Evolutionary conservation across 495 filamentous ascomycete species (phyloP).

Genomic region (Copromyces sp.): DNA sequence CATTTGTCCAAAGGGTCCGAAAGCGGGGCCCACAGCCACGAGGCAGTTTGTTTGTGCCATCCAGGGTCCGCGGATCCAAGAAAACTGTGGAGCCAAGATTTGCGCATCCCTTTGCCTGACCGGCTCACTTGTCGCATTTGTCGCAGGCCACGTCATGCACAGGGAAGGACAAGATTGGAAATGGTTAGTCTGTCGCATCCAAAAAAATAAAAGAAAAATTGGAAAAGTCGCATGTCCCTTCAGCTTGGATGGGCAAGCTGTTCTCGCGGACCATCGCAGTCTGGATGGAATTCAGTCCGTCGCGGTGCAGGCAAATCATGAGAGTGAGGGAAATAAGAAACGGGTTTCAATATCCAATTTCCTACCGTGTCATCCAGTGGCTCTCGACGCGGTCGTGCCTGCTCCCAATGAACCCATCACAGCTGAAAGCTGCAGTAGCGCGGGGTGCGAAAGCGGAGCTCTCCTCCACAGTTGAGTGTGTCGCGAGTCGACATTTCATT

Average conservation of each 20-base stretch:
- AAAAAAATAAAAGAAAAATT: neutral
- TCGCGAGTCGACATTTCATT: neutral
- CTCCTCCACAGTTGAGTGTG: neutral
- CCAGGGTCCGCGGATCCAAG: neutral
- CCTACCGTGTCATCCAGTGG: neutral
- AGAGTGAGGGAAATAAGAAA: neutral
- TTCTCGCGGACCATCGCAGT: neutral
- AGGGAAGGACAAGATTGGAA: neutral
- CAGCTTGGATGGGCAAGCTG: neutral
- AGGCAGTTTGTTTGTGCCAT: neutral
- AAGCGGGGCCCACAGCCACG: neutral
- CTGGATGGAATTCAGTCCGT: neutral
- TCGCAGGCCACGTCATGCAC: neutral
- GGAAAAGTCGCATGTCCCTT: neutral
- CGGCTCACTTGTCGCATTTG: neutral
- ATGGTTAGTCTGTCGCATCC: neutral
- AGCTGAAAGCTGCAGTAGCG: neutral
- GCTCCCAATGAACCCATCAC: neutral
- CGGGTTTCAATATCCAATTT: neutral
- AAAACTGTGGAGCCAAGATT: neutral
- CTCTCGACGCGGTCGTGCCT: neutral
- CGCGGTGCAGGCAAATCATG: neutral
- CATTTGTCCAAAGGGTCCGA: neutral
- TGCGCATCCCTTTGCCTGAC: neutral
- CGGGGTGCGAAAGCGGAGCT: neutral